A percentile compares a stretch with the other conserved stretches of the same genome.
phyloP scores from a whole-genome alignment of 1,284 basidiomycete species.

The Wolfiporia cocos region DNA sequence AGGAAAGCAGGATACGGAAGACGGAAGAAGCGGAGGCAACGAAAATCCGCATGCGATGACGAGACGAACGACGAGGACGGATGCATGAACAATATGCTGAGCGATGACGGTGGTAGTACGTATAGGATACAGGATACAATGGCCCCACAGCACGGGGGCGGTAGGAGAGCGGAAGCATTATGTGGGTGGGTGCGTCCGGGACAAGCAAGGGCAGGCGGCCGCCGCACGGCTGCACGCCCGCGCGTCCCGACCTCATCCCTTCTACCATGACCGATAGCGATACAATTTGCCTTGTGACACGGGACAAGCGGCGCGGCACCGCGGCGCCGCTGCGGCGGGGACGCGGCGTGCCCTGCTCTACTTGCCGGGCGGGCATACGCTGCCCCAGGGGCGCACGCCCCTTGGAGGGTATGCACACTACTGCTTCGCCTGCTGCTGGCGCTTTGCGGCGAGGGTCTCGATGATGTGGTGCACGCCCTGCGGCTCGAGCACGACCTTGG shows the following conservation, averaged over 20 bases:
- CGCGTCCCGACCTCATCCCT: background rate
- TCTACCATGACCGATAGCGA: background rate
- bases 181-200: slow-evolving; percentile 1
- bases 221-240: background rate
- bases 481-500: slow-evolving; percentile 72
- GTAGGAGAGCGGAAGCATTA: background rate
- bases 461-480: slow-evolving; percentile 59
- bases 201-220: background rate
- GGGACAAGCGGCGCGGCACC: too few relatives aligned
- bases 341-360: too few relatives aligned
- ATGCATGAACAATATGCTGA: background rate
- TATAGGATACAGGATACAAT: slow-evolving; percentile 2
- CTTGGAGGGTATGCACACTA: slow-evolving; percentile 1
- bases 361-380: background rate
- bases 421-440: slow-evolving; percentile 18
- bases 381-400: background rate
- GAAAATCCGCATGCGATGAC: slow-evolving; percentile 2
- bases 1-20: background rate
- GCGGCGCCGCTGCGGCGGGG: too few relatives aligned
- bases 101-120: background rate
- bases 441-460: slow-evolving; percentile 38
- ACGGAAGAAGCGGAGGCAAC: background rate
- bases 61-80: background rate
- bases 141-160: background rate
- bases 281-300: too few relatives aligned